These are phyloP conservation scores for Trichoderma lentiforme DNA, from an alignment of 2,329 filamentous ascomycete genomes.

Conservation along the genomic window DNA sequence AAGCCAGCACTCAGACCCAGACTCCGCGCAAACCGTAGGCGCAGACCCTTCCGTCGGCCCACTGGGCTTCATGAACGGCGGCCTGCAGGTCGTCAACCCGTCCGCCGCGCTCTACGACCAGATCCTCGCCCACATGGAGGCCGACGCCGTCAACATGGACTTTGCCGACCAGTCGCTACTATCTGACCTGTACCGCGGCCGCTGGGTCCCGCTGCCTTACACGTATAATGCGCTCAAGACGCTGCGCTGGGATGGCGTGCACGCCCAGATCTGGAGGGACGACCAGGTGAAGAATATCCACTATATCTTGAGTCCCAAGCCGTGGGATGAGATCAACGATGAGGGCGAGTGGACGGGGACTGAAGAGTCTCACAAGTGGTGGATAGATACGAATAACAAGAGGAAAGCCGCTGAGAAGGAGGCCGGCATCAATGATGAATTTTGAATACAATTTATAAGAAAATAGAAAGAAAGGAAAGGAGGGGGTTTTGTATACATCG, in stretches of 20 bases:
- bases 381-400: conserved; percentile 48
- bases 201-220: conserved; percentile 59
- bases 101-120: conserved; percentile 45
- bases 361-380: conserved; percentile 54
- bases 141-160: conserved; percentile 45
- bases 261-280: conserved; percentile 56
- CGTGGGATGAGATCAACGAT: conserved; percentile 53
- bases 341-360: conserved; percentile 43
- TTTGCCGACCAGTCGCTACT: conserved; percentile 61
- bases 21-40: conserved; percentile 44
- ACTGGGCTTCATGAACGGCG: conserved; percentile 46
- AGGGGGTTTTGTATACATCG: neutral
- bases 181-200: conserved; percentile 50
- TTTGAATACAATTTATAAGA: conserved; percentile 16
- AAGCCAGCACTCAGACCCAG: conserved; percentile 46
- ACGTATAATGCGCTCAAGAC: conserved; percentile 63
- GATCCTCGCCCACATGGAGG: conserved; percentile 51
- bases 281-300: conserved; percentile 58
- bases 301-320: conserved; percentile 60
- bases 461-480: neutral
- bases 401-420: conserved; percentile 41
- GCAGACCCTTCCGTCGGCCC: conserved; percentile 44
- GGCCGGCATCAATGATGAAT: conserved; percentile 32
- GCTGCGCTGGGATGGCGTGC: conserved; percentile 50
- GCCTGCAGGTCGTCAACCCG: conserved; percentile 54